phyloP scores from a whole-genome alignment of 768 basidiomycete species.

The Russula vinacea region DNA sequence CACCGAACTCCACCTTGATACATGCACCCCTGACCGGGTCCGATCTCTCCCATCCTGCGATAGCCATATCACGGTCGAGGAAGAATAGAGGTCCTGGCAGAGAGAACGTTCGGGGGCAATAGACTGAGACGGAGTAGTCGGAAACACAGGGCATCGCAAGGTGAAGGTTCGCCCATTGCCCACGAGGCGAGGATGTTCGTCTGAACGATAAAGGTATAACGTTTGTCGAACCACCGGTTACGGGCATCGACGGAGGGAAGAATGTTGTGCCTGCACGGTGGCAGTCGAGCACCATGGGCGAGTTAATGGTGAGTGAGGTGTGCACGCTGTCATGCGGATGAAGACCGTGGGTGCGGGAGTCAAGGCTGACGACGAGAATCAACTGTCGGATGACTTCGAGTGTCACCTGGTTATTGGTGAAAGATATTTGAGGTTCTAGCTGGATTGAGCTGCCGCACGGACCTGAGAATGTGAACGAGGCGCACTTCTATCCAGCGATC shows the following conservation, averaged over 20 bases:
- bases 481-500: conserved; percentile 78
- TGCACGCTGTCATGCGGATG: conserved; percentile 34
- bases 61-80: conserved; percentile 17
- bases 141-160: conserved; percentile 85
- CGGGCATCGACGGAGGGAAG: conserved; percentile 61
- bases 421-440: conserved; percentile 69
- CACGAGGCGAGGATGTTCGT: conserved; percentile 75
- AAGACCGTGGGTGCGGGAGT: conserved; percentile 51
- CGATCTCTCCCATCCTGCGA: conserved; percentile 54
- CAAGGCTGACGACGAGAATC: conserved; percentile 77
- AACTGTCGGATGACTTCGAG: conserved; percentile 68
- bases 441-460: conserved; percentile 6
- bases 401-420: conserved; percentile 55
- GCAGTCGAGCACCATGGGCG: conserved; percentile 50
- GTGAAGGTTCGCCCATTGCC: conserved; percentile 90
- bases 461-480: not conserved
- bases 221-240: conserved; percentile 92
- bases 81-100: conserved; percentile 26
- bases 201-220: conserved; percentile 78
- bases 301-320: conserved; percentile 21
- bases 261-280: conserved; percentile 74
- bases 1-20: conserved; percentile 57
- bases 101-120: conserved; percentile 50
- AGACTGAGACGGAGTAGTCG: conserved; percentile 76
- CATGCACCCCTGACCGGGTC: conserved; percentile 71